A percentile compares a stretch with the other conserved stretches of the same genome.
Conservation (phyloP, 139 green algal genomes). For the Micractinium conductrix region DNA sequence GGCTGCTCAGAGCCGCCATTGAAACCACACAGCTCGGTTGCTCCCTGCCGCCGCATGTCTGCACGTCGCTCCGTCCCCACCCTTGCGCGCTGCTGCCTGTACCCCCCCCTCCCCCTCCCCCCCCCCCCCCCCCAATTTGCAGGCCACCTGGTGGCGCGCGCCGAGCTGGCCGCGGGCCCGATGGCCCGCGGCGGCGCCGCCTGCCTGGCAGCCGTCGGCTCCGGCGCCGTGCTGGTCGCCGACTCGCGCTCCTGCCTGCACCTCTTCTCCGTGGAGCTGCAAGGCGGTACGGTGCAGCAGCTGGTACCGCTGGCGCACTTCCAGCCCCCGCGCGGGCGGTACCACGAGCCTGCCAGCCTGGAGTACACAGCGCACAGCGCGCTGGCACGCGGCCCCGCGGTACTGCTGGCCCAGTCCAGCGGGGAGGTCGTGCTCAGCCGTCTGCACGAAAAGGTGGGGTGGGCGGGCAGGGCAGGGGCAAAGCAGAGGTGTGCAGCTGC, state of each 20-base stretch:
- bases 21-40: neutral
- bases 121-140: neutral
- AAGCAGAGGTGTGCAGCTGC: too few species aligned
- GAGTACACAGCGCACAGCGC: neutral
- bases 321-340: neutral
- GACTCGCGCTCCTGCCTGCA: slow-evolving; percentile 22
- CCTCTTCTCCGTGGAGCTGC: neutral
- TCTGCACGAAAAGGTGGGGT: neutral
- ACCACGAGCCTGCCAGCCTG: slow-evolving; percentile 12
- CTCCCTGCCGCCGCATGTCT: too few species aligned
- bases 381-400: slow-evolving; percentile 8
- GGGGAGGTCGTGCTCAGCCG: slow-evolving; percentile 8
- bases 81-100: too few species aligned
- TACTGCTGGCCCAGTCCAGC: slow-evolving; percentile 5
- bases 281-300: neutral
- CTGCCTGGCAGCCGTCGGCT: slow-evolving; percentile 5
- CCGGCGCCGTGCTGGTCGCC: neutral
- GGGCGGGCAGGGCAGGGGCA: neutral
- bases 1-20: too few species aligned
- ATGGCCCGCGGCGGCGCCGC: slow-evolving; percentile 6
- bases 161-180: neutral
- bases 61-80: neutral
- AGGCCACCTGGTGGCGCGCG: neutral
- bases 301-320: slow-evolving; percentile 2
- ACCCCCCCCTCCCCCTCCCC: neutral